A percentile compares a stretch with the other conserved stretches of the same genome.
These are phyloP conservation scores for Termitomyces sp. DNA, from an alignment of 768 basidiomycete genomes.

Conservation along the genomic window DNA sequence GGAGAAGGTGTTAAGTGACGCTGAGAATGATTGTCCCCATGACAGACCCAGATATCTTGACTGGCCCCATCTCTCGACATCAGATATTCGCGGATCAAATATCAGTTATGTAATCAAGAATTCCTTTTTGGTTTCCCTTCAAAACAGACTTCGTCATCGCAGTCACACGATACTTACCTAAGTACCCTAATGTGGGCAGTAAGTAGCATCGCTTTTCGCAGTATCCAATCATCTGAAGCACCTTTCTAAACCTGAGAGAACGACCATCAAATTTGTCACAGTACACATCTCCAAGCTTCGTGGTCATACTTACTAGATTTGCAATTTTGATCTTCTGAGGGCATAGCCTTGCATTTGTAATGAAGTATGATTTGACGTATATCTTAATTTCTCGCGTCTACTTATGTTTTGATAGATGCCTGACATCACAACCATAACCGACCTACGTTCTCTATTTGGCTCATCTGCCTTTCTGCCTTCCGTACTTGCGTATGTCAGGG, in stretches of 20 bases:
- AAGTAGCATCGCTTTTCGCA: background rate
- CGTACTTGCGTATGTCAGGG: constrained; percentile 42
- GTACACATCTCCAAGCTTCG: background rate
- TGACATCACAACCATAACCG: constrained; percentile 14
- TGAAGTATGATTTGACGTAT: background rate
- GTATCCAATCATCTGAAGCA: background rate
- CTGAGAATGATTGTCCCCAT: constrained; percentile 8
- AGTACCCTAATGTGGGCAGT: no score
- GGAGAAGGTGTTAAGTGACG: constrained; percentile 1
- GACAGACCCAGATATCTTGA: background rate
- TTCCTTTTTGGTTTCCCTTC: background rate
- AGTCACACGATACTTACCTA: no score
- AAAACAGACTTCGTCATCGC: no score
- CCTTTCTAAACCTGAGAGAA: background rate
- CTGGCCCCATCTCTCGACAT: background rate
- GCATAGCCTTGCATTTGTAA: background rate
- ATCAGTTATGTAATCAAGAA: constrained; percentile 1
- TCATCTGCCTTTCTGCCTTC: constrained; percentile 46
- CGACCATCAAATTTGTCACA: background rate
- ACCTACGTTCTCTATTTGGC: constrained; percentile 34
- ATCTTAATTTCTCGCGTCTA: background rate
- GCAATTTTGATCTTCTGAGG: background rate
- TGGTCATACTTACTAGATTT: background rate
- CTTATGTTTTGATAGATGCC: constrained; percentile 8
- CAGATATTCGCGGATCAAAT: constrained; percentile 2